Base-by-base conservation (phyloP, 73 alveolate genomes). In the Paramecium octaurelia region DNA sequence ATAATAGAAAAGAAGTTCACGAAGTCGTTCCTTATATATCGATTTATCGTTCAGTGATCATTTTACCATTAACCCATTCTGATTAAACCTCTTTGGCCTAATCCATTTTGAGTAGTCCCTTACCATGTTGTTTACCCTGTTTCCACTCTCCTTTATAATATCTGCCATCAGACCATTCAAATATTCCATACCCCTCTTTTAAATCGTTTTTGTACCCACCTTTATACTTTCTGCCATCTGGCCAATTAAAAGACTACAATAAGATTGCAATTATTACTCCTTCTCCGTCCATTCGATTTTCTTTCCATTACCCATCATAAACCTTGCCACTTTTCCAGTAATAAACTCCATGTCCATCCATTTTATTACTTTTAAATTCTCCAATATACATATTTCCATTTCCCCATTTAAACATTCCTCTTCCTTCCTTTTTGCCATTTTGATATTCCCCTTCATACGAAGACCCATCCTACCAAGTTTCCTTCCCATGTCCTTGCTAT, bases 381-480 rank as follows among this genome's bases (percentile, higher is more conserved):
- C 96, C 96, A 34, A 40, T 75, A 44, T 93, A 93, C 34, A 59
- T 88, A 57, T 91, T 92, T 24, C 93, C 96, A 69, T 90, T 50
- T 6, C 92, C 80, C 91, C 92, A 92, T 58, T 77, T 92, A 43
- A 92, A 93, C 34, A 73, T 10, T 31, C 96, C 96, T 35, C 48
- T 89, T 38, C 96, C 96, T 64, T 88, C 29, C 85, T 89, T 93
- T 21, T 70, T 50, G 1, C 95, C 95, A 24, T 92, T 23, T 18
- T 34, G 38, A 88, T 89, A 93, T 9, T 93, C 93, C 11, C 95
- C 95, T 57, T 92, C 93, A 86, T 59, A 92, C 1, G 88, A 54
- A 8, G 92, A 71, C n/a, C 95, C 90, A 43, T 50, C 95, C 38
- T 76, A 92, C 96, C 96, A 93, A 40, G 68, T 89, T 87, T 93